Base-by-base conservation (phyloP, 495 filamentous ascomycete genomes). In the Aspergillus affinis region DNA sequence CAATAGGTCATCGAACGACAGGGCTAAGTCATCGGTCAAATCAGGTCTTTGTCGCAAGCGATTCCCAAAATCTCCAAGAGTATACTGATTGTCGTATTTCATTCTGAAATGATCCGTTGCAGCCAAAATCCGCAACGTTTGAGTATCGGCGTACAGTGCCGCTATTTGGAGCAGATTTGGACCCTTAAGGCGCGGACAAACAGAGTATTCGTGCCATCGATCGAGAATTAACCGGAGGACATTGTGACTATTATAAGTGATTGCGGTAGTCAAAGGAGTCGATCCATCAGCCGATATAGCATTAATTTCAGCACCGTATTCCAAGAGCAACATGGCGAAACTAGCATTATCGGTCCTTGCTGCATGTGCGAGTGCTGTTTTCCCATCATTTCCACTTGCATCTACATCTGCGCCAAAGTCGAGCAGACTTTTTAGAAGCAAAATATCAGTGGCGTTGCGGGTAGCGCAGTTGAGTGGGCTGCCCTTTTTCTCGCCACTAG, bases 161-260 rank as follows among this genome's bases (percentile, higher is more conserved):
- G 12, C 50, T 9, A 29, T 52, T 10, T 30, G 50, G n/a, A 52
- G 50, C 1, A 52, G 23, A 29, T 52, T 8, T 2, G 50, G 50
- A 2, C 50, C 50, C 10, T n/a, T n/a, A n/a, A n/a, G n/a, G n/a
- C n/a, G n/a, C n/a, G n/a, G n/a, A n/a, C n/a, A n/a, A n/a, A n/a
- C n/a, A 27, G 50, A 52, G 50, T 32, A 17, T 30, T 52, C 26
- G 12, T 32, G 50, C 26, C 26, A 52, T 17, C 50, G 50, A 52
- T 52, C 26, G n/a, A 52, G 23, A 1, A 52, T 30, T 3, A 52
- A 15, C 3, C 10, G 2, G 12, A 52, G n/a, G 0, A 30, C 50
- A 17, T 30, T 32, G n/a, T 52, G 50, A 8, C 26, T 52, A 18
- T 52, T 52, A 17, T 52, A 32, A 3, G 26, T 52, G 0, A 52